These are phyloP conservation scores for Tetrahymena elliotti DNA, from an alignment of 73 alveolate genomes.

Conservation along the genomic window DNA sequence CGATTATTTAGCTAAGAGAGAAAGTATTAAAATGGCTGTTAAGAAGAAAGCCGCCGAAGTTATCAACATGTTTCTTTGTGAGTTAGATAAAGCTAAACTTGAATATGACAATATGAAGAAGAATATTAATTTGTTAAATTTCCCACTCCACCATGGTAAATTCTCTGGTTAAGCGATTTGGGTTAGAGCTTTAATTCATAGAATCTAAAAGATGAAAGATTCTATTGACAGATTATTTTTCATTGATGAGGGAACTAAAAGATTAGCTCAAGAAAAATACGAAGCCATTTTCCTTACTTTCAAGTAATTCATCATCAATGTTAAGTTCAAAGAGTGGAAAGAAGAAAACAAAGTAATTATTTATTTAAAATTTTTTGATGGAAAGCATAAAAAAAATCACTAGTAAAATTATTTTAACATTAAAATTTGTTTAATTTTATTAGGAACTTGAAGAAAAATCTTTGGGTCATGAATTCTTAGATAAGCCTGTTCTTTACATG, in stretches of 20 bases:
- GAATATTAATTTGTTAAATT: conserved; percentile 24
- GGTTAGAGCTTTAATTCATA: conserved; percentile 60
- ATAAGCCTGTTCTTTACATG: conserved; percentile 11
- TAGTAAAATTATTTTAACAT: not conserved
- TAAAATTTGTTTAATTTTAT: not conserved
- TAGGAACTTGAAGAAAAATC: conserved; percentile 28
- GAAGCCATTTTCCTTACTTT: conserved; percentile 51
- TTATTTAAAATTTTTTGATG: not conserved
- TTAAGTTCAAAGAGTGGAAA: conserved; percentile 67
- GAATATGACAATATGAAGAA: conserved; percentile 83
- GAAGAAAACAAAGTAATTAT: conserved; percentile 57
- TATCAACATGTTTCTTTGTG: conserved; percentile 61
- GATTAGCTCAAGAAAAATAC: conserved; percentile 68
- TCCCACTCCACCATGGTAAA: conserved; percentile 72
- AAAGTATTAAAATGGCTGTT: conserved; percentile 87
- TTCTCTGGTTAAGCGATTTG: conserved; percentile 80
- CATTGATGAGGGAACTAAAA: conserved; percentile 35
- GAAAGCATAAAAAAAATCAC: too few relatives aligned
- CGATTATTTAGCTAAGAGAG: conserved; percentile 92
- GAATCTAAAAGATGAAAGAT: conserved; percentile 36
- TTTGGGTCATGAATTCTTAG: conserved; percentile 15
- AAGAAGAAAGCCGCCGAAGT: conserved; percentile 91
- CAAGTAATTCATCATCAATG: conserved; percentile 60
- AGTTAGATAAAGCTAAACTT: conserved; percentile 53
- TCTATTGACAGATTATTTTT: conserved; percentile 40